Percentiles rank a stretch among this genome's conserved stretches.
These are phyloP conservation scores for Skeletonema menzelii DNA, from an alignment of 108 stramenopile genomes.

Conservation along the genomic window DNA sequence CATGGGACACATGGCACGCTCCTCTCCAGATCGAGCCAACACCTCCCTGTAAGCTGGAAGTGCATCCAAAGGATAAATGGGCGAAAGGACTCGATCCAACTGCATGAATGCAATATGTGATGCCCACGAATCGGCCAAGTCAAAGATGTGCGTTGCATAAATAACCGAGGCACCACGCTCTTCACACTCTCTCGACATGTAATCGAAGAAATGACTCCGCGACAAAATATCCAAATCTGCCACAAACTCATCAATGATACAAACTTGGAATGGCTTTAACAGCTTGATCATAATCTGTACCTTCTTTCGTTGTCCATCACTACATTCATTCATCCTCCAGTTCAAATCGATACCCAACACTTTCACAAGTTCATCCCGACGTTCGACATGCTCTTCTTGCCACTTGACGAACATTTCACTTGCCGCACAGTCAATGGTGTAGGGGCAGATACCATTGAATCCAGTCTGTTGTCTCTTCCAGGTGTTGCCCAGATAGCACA, in stretches of 20 bases:
- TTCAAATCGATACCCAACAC: conserved; percentile 94
- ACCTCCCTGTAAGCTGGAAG: neutral
- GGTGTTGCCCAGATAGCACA: conserved; percentile 45
- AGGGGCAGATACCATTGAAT: conserved; percentile 50
- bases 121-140: conserved; percentile 82
- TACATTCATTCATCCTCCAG: conserved; percentile 97
- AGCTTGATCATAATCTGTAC: conserved; percentile 97
- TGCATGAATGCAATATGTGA: conserved; percentile 19
- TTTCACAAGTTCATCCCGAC: conserved; percentile 94
- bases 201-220: conserved; percentile 90
- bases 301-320: conserved; percentile 91
- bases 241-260: conserved; percentile 97
- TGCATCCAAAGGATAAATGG: neutral
- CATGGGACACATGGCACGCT: conserved; percentile 2
- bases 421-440: conserved; percentile 30
- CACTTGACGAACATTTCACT: conserved; percentile 92
- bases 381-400: conserved; percentile 93
- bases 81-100: conserved; percentile 1
- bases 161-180: conserved; percentile 92
- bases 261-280: conserved; percentile 93
- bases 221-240: conserved; percentile 96
- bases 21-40: neutral
- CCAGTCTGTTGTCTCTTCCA: conserved; percentile 52
- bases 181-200: conserved; percentile 92
- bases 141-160: conserved; percentile 99